Evolutionary conservation across 2,329 filamentous ascomycete species (phyloP), one percentile per base, ranked within the genome.

Genomic region (Diaporthe eres): DNA sequence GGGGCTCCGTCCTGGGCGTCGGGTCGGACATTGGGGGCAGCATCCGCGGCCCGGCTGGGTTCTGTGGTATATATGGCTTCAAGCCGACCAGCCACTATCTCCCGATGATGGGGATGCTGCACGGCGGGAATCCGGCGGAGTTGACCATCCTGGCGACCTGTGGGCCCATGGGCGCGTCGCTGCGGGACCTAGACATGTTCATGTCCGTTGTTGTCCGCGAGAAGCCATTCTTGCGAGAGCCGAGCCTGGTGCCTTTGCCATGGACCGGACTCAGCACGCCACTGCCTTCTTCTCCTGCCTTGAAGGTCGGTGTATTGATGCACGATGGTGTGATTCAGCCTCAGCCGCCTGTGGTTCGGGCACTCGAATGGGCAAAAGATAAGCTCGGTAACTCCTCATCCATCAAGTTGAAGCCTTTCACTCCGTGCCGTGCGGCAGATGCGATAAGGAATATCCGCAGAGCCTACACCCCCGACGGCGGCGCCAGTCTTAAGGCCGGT

Each of bases 391-490:
- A 77, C 8, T 63, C 78, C 1, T 71, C 67, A 0, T 12, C 76
- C 0, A 53, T 86, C 12, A 79, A 84, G 44, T 60, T 86, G 13
- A 86, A 85, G 72, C 39, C 77, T 0, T 87, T 86, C 75, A 79
- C 73, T 2, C 82, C 84, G 0, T 81, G 80, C n/a, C 79, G 81
- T 3, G 78, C 80, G 0, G 78, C 80, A 34, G 77, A 85, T 25
- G 82, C 81, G 0, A 82, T 79, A 76, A 47, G 55, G 0, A 81
- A 78, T 78, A 84, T 87, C 77, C 77, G 82, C 65, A 77, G 77
- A 4, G 84, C 87, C 17, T 89, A 89, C 81, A 89, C 85, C 80
- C 87, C 88, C 0, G 87, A 88, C 37, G 85, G 85, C 19, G 86
- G 82, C 3, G 77, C 76, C 55, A 73, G 77, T 44, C 77, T 83